Evolutionary conservation across 805 yeast genomes (phyloP), one percentile per base, ranked within the genome.

Genomic region (Kuraishia molischiana): DNA sequence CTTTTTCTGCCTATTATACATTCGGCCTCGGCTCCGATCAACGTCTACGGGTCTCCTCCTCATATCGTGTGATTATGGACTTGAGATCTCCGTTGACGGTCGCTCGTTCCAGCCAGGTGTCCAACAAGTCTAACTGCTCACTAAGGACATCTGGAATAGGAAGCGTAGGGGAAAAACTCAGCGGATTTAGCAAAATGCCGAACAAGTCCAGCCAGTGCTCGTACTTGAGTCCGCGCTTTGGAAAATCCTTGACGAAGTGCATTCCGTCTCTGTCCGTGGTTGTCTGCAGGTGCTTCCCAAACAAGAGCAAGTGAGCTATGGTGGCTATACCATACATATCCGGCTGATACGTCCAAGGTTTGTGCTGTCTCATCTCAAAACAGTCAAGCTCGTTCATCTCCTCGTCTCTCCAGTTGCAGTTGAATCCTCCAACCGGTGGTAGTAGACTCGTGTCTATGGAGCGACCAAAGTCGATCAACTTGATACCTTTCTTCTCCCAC

Each of bases 261-360:
- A 8, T 22, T 6, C 31, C 31, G 5, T 6, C 13, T 5, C 13
- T 14, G 14, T 9, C 6, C 8, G 14, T 18, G 1, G 52, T 53
- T 0, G 73, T 64, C 35, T 70, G 72, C 21, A 86, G 78, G 39
- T 69, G 67, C 11, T 66, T 62, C 0, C 94, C 94, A 62, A 78
- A 86, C 14, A 87, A 60, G 67, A 87, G 58, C 0, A 78, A 68
- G 49, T 86, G 90, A 2, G 85, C 61, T 0, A 83, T 72, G 24
- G 77, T 71, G 0, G 95, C 96, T 15, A 85, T 44, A 0, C 95
- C 95, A 53, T 71, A 82, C 52, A 85, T 85, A 58, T 87, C 97
- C 3, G 80, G 78, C 51, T 87, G 86, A 49, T 69, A 84, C 2
- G 74, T 71, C 94, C 95, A 87, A 0, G 81, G 70, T 36, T 63